Evolutionary conservation across 805 yeast genomes (phyloP).

Genomic region (Ogataea siamensis): DNA sequence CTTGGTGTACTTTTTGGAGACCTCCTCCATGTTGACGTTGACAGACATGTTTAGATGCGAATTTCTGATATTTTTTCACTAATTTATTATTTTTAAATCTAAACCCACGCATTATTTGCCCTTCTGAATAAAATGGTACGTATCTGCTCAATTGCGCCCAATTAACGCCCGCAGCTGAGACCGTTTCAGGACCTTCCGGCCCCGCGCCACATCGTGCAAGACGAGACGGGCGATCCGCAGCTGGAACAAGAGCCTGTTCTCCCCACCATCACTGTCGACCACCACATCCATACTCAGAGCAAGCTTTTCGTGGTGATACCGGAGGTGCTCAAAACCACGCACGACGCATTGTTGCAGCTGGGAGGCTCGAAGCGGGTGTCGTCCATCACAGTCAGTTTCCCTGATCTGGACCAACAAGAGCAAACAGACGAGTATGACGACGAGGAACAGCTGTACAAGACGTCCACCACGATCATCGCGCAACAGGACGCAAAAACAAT

Average conservation of each 20-base stretch:
- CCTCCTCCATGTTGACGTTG: slow-evolving; percentile 17
- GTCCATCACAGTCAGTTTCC: slow-evolving; percentile 15
- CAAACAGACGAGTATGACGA: slow-evolving; percentile 39
- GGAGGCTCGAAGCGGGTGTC: slow-evolving; percentile 15
- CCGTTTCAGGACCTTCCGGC: slow-evolving; percentile 45
- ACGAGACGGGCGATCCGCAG: slow-evolving; percentile 24
- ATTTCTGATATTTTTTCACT: neutral
- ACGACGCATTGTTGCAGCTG: slow-evolving; percentile 20
- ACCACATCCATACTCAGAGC: slow-evolving; percentile 14
- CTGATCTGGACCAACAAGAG: slow-evolving; percentile 14
- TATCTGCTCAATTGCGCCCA: neutral
- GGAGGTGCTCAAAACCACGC: slow-evolving; percentile 24
- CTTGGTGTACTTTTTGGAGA: slow-evolving; percentile 26
- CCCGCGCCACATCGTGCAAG: slow-evolving; percentile 48
- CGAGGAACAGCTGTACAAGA: slow-evolving; percentile 47
- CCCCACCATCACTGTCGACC: slow-evolving; percentile 32
- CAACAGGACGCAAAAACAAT: slow-evolving; percentile 24
- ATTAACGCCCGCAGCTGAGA: slow-evolving; percentile 38
- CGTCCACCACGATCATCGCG: slow-evolving; percentile 28
- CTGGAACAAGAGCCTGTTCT: slow-evolving; percentile 19
- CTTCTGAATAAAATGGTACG: neutral
- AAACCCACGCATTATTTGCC: too few species aligned
- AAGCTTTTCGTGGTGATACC: slow-evolving; percentile 35
- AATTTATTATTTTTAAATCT: too few species aligned
- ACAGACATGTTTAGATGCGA: slow-evolving; percentile 3